Evolutionary conservation across 495 filamentous ascomycete species (phyloP), one percentile per base, ranked within the genome.

Genomic region (Aspergillus haitiensis): DNA sequence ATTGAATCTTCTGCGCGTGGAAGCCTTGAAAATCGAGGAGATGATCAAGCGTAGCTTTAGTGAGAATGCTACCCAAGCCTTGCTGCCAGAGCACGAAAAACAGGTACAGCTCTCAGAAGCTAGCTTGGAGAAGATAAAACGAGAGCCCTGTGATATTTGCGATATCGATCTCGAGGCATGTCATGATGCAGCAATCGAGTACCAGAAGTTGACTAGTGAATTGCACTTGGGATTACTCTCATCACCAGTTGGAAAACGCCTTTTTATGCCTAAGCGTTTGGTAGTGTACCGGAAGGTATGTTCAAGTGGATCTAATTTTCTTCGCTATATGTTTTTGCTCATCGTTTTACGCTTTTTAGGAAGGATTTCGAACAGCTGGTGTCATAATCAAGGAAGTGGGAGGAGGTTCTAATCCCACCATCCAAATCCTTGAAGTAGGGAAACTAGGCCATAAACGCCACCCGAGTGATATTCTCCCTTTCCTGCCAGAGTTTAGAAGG

Each of bases 31-130:
- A 75, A 98, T 98, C 64, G 94, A 98, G 72, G 94, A 98, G 74
- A 98, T 98, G 94, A 98, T 98, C 77, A 98, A 98, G 80, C 86
- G 94, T 62, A 96, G 91, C 71, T 98, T 98, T 81, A 96, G 92
- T 58, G 94, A 98, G 73, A 94, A 98, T 75, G 92, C 92, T n/a
- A 97, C 95, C 0, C 95, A 98, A 67, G 93, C 95, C 60, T 77
- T 98, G 35, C 78, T 98, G 10, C 94, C 94, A 1, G 91, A 97
- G 72, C 93, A 97, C 62, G 93, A 98, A 75, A 93, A 93, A 69
- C 86, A 91, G 64, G 89, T 98, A 46, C 91, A 93, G 67, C 65
- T 96, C n/a, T 95, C 92, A 0, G 91, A 98, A 69, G 91, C 89
- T 2, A 92, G 94, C 71, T 76, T 98, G 59, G 90, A 82, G 39